Base-by-base conservation (phyloP, 331 rosid species). In the Dryas integrifolia region DNA sequence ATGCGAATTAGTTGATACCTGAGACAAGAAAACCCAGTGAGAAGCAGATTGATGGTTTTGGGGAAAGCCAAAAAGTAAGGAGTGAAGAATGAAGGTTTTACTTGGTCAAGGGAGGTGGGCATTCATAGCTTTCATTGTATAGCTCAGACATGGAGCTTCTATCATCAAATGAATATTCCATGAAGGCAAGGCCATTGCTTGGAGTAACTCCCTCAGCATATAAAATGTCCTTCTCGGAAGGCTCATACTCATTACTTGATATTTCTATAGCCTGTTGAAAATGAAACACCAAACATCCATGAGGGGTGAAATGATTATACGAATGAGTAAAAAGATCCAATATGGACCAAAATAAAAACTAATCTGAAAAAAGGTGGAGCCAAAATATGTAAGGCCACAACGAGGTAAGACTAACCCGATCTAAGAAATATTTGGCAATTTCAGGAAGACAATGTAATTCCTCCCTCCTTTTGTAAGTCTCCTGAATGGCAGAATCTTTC, bases 161-260 rank as follows among this genome's bases (percentile, higher is more conserved):
- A 65, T 92, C 97, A 64, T 89, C 96, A 77, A 89, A 89, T 70
- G 92, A 88, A 76, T 89, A 92, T 51, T 92, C 97, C 89, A 92
- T 85, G 76, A 78, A 88, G 70, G 96, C 81, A 55, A 92, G 87
- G 55, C 97, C 94, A 74, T 92, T 92, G 86, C 96, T 89, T 65
- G 85, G 97, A 11, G 96, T 83, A 67, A 92, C 92, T 64, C 96
- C 96, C 85, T 92, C 96, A 47, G 96, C 96, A 82, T 79, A 89
- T 77, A 89, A 72, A 72, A 92, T 73, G 81, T 92, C 97, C 83
- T 46, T 86, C n/a, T 92, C 96, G 0, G 96, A 77, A 76, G 97
- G 97, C 75, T 92, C 97, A 76, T 92, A 89, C 79, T 89, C 97
- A 8, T 92, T 92, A 85, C 97, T 92, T 65, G 97, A 92, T 80